Base-by-base conservation (phyloP, 2,329 filamentous ascomycete genomes). In the Calonectria fujianensis region DNA sequence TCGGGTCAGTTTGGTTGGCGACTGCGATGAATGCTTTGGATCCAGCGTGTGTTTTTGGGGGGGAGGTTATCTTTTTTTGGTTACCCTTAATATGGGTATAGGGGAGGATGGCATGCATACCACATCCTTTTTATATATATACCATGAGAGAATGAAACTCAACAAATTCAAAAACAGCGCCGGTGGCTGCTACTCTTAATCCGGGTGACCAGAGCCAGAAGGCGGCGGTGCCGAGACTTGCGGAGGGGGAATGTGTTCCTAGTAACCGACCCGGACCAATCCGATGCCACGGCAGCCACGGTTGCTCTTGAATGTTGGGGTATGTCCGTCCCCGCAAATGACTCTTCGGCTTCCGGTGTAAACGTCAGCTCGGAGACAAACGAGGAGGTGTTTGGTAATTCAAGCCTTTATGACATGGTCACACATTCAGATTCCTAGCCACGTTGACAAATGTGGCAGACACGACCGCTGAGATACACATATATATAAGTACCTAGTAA, bases 81-180 rank as follows among this genome's bases (percentile, higher is more conserved):
- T 41, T 67, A n/a, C 41, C 51, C 61, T 45, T 37, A 50, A 59
- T 52, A 69, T 64, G 67, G 51, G 48, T 32, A 32, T 51, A 63
- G 57, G 37, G 24, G 39, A 66, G 64, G 59, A 59, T 54, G 63
- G 39, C n/a, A 69, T 51, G 65, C 37, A 65, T 64, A 37, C 31
- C 57, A 41, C 18, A 50, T 29, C 31, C 24, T 51, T 70, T 41
- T 66, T 41, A 50, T 72, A 24, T 71, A 64, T 71, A 64, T 61
- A 57, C 73, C n/a, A 75, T 66, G 69, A 57, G 64, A 78, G 65
- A 78, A 78, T 79, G 73, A 69, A 68, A 70, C 24, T 74, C 66
- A 35, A 66, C 64, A 71, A 61, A 69, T 69, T 74, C 70, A 29
- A 69, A 32, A 68, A 63, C 32, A 6, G 27, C 14, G 29, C 37